phyloP scores from a whole-genome alignment of 768 basidiomycete genomes.

The Gymnopilus junonius region DNA sequence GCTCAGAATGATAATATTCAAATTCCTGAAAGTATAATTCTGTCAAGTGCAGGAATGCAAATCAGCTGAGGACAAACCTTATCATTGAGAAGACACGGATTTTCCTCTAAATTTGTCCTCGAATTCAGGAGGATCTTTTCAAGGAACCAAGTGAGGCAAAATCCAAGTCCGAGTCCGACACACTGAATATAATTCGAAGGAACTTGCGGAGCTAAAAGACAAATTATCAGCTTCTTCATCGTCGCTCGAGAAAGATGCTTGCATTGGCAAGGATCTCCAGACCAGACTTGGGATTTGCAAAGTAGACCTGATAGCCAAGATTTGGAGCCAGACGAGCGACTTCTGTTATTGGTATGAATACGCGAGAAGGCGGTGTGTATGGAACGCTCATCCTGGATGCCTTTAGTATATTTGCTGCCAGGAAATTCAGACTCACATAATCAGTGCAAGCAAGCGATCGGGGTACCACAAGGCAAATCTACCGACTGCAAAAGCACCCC shows the following conservation, averaged over 20 bases:
- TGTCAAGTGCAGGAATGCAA: constrained; percentile 5
- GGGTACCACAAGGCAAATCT: constrained; percentile 80
- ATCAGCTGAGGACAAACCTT: constrained; percentile 18
- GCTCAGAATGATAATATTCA: constrained; percentile 51
- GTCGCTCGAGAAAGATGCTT: not conserved
- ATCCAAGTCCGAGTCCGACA: constrained; percentile 19
- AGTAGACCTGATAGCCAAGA: constrained; percentile 71
- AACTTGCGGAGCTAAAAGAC: constrained; percentile 42
- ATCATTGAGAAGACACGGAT: constrained; percentile 30
- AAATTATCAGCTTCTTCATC: not conserved
- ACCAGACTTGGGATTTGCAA: constrained; percentile 56
- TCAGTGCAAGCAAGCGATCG: constrained; percentile 58
- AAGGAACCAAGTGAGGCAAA: constrained; percentile 30
- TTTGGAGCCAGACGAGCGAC: constrained; percentile 56
- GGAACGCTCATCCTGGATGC: constrained; percentile 63
- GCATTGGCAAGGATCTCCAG: constrained; percentile 63
- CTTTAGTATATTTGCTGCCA: not conserved
- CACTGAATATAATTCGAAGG: constrained; percentile 31
- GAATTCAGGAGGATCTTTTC: constrained; percentile 27
- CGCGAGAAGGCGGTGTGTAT: constrained; percentile 59
- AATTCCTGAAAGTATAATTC: constrained; percentile 48
- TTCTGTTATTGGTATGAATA: constrained; percentile 54
- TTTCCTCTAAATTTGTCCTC: constrained; percentile 6
- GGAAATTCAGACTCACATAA: constrained; percentile 49
- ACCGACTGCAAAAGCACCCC: constrained; percentile 69